Base-by-base conservation (phyloP, 305 asterid species). In the Solanum hybrid region DNA sequence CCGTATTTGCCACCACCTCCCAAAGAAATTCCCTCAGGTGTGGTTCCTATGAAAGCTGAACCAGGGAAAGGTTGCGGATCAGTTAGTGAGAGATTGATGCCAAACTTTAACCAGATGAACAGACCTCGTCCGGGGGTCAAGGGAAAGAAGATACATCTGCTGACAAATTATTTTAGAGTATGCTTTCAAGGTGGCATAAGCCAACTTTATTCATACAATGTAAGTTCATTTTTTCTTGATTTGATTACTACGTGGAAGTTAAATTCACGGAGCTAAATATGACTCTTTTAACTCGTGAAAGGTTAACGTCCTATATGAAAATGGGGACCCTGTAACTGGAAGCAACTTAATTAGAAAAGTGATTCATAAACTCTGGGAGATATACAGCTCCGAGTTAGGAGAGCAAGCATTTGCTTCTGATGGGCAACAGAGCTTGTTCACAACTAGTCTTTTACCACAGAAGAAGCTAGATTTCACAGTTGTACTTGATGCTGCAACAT, bases 1-100 rank as follows among this genome's bases (percentile, higher is more conserved):
- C 20, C 89, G 76, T 7, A 87, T 87, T 86, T 89, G 32, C 90
- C 92, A 51, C 92, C 91, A n/a, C 92, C 92, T 86, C 92, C 92
- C 17, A 12, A 89, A 10, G 87, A 86, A 89, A 93, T 88, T 37
- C 92, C 89, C 9, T 76, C 88, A 5, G 86, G 85, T 89, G 88
- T 87, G 34, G 36, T 88, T 90, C 92, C 91, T 5, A 85, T 91
- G 89, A 46, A 51, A 87, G 64, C 87, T 5, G 69, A 87, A n/a
- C 89, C 24, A 34, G 85, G 79, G 42, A 85, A 86, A 22, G 73
- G 17, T 31, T 76, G 91, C 1, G 84, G 56, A 26, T 77, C 71
- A 64, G 24, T 87, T 64, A 22, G 24, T 82, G 89, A 92, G 31
- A 90, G 38, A 37, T 76, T 85, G 81, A 89, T 88, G 90, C 89